Base-by-base conservation (phyloP, 805 yeast species). In the Wickerhamomyces canadensis region DNA sequence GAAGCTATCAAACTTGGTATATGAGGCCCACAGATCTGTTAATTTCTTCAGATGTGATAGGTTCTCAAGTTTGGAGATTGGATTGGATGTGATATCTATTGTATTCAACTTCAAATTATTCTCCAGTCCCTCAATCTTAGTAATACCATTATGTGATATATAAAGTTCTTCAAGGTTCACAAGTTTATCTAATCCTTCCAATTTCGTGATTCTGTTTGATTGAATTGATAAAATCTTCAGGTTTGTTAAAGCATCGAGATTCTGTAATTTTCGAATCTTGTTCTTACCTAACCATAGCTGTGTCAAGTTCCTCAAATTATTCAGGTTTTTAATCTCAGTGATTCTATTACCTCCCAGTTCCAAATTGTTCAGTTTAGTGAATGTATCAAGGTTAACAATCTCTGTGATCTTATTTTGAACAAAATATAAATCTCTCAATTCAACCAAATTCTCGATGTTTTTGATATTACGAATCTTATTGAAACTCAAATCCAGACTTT, bases 211-310 rank as follows among this genome's bases (percentile, higher is more conserved):
- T 40, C 84, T 68, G 53, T 93, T 93, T 7, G 95, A 78, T 61
- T 93, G 98, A 41, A 93, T 86, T 2, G 96, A 85, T 33, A 93
- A 67, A 11, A 93, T 75, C 38, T 76, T 74, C 48, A 93, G 69
- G 41, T 82, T 82, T 34, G 58, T 54, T 40, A 93, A 67, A 8
- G 66, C 64, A 24, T 64, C 59, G 38, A 93, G 63, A 54, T 84
- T 82, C 47, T 84, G 72, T 27, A 93, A 60, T 52, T 64, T 72
- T 2, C 72, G 49, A 37, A 93, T 84, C 44, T 73, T 72, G 60
- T 93, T 93, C 54, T 88, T 87, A 32, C 98, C 98, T 29, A 93
- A 67, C 98, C 98, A 93, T 32, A 93, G 65, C 55, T 89, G 84
- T 45, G 76, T 74, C 31, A 93, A 62, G 34, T 70, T 73, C 0